Evolutionary conservation across 1,139 yeast species (phyloP), one percentile per base, ranked within the genome.

Genomic region (Nakaseomyces uthaithaninus): DNA sequence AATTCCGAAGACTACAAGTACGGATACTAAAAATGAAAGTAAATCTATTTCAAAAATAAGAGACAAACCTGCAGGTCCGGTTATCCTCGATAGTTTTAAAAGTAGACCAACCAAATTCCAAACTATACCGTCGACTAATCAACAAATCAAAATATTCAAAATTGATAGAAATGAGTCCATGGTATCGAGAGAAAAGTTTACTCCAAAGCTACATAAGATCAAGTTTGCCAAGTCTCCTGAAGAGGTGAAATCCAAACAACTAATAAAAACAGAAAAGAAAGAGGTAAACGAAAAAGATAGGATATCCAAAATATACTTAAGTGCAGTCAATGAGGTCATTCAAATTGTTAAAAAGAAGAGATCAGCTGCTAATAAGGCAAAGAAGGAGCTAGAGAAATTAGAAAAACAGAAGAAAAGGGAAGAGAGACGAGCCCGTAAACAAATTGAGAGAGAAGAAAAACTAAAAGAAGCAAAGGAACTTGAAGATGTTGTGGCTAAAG

Each of bases 401-500:
- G 51, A 45, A 33, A 47, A 52, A 8, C 44, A 44, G 31, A 31
- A 42, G 22, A 44, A 45, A 22, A 49, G 48, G 17, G 47, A 42
- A 19, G 54, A 52, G 19, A 52, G 50, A 28, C 51, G 45, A 37
- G 36, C 37, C 11, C 47, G 40, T 39, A 57, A 51, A 39, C 49
- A 45, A 19, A 45, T 45, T 17, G 52, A 48, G 14, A 47, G 45
- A 35, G 50, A 49, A 18, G 47, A 45, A 30, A 40, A 40, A 15
- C 55, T 46, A 22, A 40, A 33, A 14, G 62, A 57, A 30, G 45
- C 50, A 35, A 54, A 50, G 31, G 59, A 57, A 42, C 45, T 59
- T 9, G 55, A 52, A 36, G 55, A 46, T 15, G 54, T 60, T 23
- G 63, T 60, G 4, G 55, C 60, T 2, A 52, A 42, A 20, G 64